Percentiles rank a stretch among this genome's conserved stretches.
These are phyloP conservation scores for Ustilago trichophora DNA, from an alignment of 1,284 basidiomycete genomes.

Conservation along the genomic window DNA sequence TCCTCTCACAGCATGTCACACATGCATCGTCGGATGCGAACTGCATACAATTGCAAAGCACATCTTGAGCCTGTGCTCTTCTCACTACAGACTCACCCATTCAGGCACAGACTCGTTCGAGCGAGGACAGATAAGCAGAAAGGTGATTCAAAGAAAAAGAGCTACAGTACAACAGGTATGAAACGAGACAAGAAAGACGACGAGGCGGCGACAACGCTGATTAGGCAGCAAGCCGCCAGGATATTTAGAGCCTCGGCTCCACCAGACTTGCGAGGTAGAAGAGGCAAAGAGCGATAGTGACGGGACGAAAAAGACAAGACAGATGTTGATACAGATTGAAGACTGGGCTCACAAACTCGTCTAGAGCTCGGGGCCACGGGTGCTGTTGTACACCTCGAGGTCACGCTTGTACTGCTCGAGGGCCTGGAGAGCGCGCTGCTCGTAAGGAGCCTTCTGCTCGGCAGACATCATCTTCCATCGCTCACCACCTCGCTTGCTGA, in stretches of 20 bases:
- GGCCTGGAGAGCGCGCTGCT: constrained; percentile 39
- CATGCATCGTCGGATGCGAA: no score
- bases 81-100: no score
- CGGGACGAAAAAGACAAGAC: background rate
- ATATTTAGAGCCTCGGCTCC: constrained; percentile 1
- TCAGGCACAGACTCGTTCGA: no score
- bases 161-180: constrained; percentile 30
- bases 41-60: no score
- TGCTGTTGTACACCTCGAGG: constrained; percentile 47
- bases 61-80: no score
- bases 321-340: constrained; percentile 30
- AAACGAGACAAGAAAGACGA: constrained; percentile 17
- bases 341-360: no score
- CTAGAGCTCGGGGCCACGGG: constrained; percentile 29
- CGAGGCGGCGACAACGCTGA: no score
- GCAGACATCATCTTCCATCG: constrained; percentile 51
- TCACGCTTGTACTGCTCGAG: constrained; percentile 49
- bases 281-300: background rate
- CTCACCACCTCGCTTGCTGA: constrained; percentile 46
- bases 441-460: constrained; percentile 51
- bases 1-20: no score
- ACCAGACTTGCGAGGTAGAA: no score
- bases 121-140: no score
- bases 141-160: background rate
- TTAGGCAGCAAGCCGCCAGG: no score